Evolutionary conservation across 768 basidiomycete species (phyloP).

Genomic region (Trametes cingulata): DNA sequence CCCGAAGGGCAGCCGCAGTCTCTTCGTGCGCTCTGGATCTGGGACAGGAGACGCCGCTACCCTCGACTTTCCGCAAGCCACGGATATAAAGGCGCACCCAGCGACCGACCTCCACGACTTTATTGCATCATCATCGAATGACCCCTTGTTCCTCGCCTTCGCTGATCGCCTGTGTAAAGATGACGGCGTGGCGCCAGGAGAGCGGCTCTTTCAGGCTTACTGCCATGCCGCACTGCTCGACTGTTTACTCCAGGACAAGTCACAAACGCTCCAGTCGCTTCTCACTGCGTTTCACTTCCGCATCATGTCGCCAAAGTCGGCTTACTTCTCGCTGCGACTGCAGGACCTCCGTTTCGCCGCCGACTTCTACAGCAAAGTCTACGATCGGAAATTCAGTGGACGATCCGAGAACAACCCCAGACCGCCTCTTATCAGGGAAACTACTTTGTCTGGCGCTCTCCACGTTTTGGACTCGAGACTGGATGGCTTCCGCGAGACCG

Average conservation of each 20-base stretch:
- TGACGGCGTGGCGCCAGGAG: slow-evolving; percentile 56
- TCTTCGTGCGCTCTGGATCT: slow-evolving; percentile 86
- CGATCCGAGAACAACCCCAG: slow-evolving; percentile 63
- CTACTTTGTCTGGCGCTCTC: slow-evolving; percentile 64
- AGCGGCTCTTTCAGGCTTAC: slow-evolving; percentile 66
- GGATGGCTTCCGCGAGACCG: slow-evolving; percentile 43
- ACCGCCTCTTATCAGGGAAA: slow-evolving; percentile 70
- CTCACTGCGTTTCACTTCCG: slow-evolving; percentile 71
- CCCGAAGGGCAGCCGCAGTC: slow-evolving; percentile 87
- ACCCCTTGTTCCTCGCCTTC: slow-evolving; percentile 76
- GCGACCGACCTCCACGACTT: slow-evolving; percentile 80
- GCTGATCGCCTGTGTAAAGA: slow-evolving; percentile 75
- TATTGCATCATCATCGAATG: slow-evolving; percentile 84
- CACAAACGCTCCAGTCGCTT: slow-evolving; percentile 73
- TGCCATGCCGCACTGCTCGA: slow-evolving; percentile 80
- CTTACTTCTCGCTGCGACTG: slow-evolving; percentile 64
- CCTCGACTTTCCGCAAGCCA: slow-evolving; percentile 80
- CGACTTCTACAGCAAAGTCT: slow-evolving; percentile 77
- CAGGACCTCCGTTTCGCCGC: slow-evolving; percentile 75
- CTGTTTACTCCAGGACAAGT: slow-evolving; percentile 90
- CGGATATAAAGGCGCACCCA: slow-evolving; percentile 63
- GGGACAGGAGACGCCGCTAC: slow-evolving; percentile 83
- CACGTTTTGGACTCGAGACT: slow-evolving; percentile 63
- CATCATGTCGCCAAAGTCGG: slow-evolving; percentile 54
- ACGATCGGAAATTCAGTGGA: slow-evolving; percentile 74